Percentiles rank a stretch among this genome's conserved stretches.
Conservation (phyloP, 106 monocot species). For the Apostasia ramifera region DNA sequence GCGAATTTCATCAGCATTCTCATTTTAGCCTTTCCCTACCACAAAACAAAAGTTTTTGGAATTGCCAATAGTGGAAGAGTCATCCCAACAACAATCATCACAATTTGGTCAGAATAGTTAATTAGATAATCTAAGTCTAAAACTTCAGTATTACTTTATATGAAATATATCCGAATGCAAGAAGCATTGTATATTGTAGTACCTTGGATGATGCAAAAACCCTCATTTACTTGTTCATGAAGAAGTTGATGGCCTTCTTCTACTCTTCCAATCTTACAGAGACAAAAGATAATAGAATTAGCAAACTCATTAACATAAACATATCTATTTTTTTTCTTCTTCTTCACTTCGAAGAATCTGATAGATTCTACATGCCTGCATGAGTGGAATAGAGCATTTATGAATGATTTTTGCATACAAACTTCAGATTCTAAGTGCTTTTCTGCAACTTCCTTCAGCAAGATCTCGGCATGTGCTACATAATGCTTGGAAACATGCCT, state of each 20-base stretch:
- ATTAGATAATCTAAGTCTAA: too few relatives aligned
- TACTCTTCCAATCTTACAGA: slow-evolving; percentile 17
- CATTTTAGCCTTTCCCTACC: too few relatives aligned
- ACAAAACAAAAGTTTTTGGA: too few relatives aligned
- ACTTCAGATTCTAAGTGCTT: slow-evolving; percentile 3
- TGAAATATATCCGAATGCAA: too few relatives aligned
- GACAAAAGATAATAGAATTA: slow-evolving; percentile 2
- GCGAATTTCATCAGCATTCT: too few relatives aligned
- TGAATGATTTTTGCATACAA: slow-evolving; percentile 10
- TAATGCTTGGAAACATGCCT: slow-evolving; percentile 22
- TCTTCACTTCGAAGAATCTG: slow-evolving; percentile 9
- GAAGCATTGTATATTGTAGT: too few relatives aligned
- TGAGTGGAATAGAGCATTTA: slow-evolving; percentile 15
- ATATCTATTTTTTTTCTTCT: slow-evolving; percentile 1
- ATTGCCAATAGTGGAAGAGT: too few relatives aligned
- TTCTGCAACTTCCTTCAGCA: slow-evolving; percentile 6
- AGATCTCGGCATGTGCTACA: slow-evolving; percentile 24
- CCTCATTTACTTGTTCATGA: slow-evolving; percentile 4
- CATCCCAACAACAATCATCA: too few relatives aligned
- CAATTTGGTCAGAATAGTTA: too few relatives aligned
- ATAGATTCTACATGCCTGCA: slow-evolving; percentile 23
- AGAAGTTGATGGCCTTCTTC: slow-evolving; percentile 16
- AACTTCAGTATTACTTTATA: too few relatives aligned
- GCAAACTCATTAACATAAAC: slow-evolving; percentile 3
- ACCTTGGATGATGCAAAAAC: slow-evolving; percentile 1